Evolutionary conservation across 176 grass and related monocot genomes (phyloP).

Genomic region (Triticum monococcum): DNA sequence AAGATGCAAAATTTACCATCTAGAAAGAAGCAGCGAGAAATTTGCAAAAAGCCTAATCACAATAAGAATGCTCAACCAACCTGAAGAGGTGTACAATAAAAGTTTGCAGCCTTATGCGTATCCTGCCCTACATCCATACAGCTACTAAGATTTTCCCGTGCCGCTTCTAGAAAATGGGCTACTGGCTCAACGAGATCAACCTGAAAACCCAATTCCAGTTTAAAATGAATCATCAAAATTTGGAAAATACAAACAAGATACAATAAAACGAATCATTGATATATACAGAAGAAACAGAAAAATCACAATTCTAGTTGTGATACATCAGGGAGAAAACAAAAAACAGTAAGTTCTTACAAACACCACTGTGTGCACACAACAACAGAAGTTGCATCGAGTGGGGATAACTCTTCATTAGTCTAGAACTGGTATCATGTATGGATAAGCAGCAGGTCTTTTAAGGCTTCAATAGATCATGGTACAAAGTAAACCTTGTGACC

Average conservation of each 20-base stretch:
- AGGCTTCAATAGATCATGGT: not conserved
- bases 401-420: not conserved
- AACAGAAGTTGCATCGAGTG: not conserved
- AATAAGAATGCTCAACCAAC: slow-evolving; percentile 48
- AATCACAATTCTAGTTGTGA: not conserved
- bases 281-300: not conserved
- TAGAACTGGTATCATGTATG: not conserved
- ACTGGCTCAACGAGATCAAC: slow-evolving; percentile 98
- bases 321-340: not conserved
- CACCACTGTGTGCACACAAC: not conserved
- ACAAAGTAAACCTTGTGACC: not conserved
- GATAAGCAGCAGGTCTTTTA: not conserved
- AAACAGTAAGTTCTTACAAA: not conserved
- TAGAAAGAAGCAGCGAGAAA: not conserved
- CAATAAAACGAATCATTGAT: not conserved
- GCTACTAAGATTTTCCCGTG: slow-evolving; percentile 72
- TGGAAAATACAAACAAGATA: not conserved
- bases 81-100: slow-evolving; percentile 93
- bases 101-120: slow-evolving; percentile 66
- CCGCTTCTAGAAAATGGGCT: slow-evolving; percentile 86
- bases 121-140: slow-evolving; percentile 50
- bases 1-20: slow-evolving; percentile 16
- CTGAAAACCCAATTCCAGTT: slow-evolving; percentile 36
- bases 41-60: not conserved
- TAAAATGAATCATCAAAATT: not conserved